Conservation (phyloP, 345 rosid genomes). For the Camelina hispida region DNA sequence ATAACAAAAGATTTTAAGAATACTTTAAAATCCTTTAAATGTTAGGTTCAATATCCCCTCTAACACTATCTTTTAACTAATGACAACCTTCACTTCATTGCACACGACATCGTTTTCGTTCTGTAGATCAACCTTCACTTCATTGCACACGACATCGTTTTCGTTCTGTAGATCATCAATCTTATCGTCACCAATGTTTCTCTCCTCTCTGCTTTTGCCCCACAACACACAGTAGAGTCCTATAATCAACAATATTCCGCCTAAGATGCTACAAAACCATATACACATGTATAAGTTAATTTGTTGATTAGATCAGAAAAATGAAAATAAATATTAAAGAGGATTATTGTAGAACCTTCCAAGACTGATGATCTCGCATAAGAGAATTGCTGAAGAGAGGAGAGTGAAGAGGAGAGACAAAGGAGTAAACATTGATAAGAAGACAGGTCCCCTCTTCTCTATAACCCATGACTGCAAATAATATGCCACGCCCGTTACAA, state of each 20-base stretch:
- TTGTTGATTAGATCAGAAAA: not conserved
- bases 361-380: conserved; percentile 63
- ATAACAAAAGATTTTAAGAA: too few relatives aligned
- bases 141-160: conserved; percentile 47
- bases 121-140: conserved; percentile 47
- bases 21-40: too few relatives aligned
- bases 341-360: conserved; percentile 64
- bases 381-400: conserved; percentile 60
- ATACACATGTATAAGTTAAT: not conserved
- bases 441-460: conserved; percentile 91
- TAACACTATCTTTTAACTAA: conserved; percentile 18
- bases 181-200: conserved; percentile 23
- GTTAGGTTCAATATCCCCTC: too few relatives aligned
- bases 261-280: conserved; percentile 57
- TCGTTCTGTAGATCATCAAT: conserved; percentile 33
- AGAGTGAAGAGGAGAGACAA: conserved; percentile 69
- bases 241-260: conserved; percentile 68
- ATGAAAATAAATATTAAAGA: not conserved
- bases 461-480: conserved; percentile 93
- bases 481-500: conserved; percentile 84
- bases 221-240: conserved; percentile 87
- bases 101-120: conserved; percentile 45
- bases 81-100: conserved; percentile 51
- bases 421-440: conserved; percentile 90
- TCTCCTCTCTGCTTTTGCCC: conserved; percentile 78